Conservation (phyloP, 805 yeast species). For the Candida patagonica region DNA sequence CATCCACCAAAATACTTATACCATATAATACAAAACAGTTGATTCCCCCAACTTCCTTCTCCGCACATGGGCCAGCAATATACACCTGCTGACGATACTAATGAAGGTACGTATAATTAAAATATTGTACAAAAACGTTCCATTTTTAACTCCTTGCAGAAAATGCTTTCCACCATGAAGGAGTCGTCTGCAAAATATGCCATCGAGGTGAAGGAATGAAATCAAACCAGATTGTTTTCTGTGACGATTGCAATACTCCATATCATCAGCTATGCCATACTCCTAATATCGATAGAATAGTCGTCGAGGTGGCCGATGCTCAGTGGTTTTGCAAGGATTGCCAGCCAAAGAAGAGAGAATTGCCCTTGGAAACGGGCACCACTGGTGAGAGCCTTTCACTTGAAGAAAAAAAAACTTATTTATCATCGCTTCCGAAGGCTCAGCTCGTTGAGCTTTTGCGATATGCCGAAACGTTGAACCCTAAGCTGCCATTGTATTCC, state of each 20-base stretch:
- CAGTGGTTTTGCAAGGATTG: constrained; percentile 34
- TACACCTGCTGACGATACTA: too few species aligned
- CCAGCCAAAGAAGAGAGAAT: constrained; percentile 27
- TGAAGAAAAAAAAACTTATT: constrained; percentile 30
- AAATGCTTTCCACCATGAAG: constrained; percentile 14
- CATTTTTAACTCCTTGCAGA: background rate
- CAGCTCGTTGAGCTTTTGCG: constrained; percentile 33
- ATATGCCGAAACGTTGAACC: constrained; percentile 30
- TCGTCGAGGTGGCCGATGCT: constrained; percentile 32
- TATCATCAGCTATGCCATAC: constrained; percentile 33
- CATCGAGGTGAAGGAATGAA: constrained; percentile 30
- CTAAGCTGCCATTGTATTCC: constrained; percentile 31
- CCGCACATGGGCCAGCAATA: too few species aligned
- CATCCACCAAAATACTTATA: too few species aligned
- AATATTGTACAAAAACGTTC: constrained; percentile 18
- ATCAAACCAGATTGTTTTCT: constrained; percentile 30
- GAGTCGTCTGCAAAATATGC: constrained; percentile 30
- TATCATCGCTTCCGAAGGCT: constrained; percentile 29
- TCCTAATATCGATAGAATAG: constrained; percentile 32
- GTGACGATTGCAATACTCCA: constrained; percentile 33
- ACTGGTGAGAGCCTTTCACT: constrained; percentile 27
- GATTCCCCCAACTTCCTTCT: too few species aligned
- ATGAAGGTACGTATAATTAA: too few species aligned
- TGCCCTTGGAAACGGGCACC: constrained; percentile 30
- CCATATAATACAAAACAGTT: too few species aligned